Base-by-base conservation (phyloP, 78 protist species). In the Isochrysis galbana region DNA sequence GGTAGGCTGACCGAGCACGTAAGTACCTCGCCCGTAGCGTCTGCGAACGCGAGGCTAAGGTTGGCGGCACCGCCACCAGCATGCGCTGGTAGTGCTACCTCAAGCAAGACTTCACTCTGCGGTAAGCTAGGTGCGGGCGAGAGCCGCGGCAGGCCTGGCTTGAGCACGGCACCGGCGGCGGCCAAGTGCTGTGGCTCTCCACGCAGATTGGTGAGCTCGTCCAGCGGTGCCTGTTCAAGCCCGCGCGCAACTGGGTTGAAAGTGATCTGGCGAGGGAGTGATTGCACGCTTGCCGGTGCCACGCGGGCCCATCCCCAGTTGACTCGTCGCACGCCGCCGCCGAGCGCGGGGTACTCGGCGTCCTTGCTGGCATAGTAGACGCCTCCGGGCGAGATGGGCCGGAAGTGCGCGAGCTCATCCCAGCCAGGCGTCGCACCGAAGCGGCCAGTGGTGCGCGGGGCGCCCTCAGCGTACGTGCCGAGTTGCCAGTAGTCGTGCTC, bases 231-330 rank as follows among this genome's bases (percentile, higher is more conserved):
- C 61, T 72, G 82, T 41, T 38, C 46, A 29, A 74, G 84, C 0
- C 26, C 3, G 45, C 29, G 84, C 84, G 46, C 3, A 14, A 3
- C 84, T 2, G 84, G 47, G 84, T 74, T 36, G 45, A 36, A 74
- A 32, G 84, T 74, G 84, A 74, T 39, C 84, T 74, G 47, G 14
- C 84, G 84, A 2, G 84, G 84, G n/a, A 74, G 84, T 1, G 46
- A 39, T 46, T 38, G 44, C 26, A 10, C n/a, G 36, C 7, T 22
- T 0, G 23, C 84, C 1, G 46, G 44, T 0, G 84, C 47, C 44
- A 74, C 84, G n/a, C 10, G 2, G n/a, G 46, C 84, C 84, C 84
- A 74, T 46, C 45, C 84, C 84, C 84, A 74, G 84, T 74, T 74
- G 84, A 74, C 29, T 2, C 84, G 84, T 17, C 84, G 78, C 78